Evolutionary conservation across 192 early-diverging fungal genomes (phyloP).

Genomic region (Cladochytrium replicatum): DNA sequence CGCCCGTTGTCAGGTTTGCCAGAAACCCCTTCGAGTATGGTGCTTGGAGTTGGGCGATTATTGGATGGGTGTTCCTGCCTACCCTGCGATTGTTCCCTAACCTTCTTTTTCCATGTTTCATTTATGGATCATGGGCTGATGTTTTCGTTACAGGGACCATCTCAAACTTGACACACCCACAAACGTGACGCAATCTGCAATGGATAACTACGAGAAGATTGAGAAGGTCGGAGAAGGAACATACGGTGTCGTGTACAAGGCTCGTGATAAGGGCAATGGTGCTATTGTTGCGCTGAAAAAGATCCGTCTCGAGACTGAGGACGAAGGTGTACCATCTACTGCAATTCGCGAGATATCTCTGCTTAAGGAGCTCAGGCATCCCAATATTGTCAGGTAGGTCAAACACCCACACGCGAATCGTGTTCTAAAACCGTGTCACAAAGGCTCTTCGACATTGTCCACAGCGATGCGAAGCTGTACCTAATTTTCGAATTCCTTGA

Average conservation of each 20-base stretch:
- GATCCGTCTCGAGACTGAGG: slow-evolving; percentile 69
- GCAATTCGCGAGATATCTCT: slow-evolving; percentile 97
- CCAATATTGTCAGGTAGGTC: slow-evolving; percentile 70
- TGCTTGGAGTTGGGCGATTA: too few species aligned
- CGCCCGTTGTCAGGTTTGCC: too few species aligned
- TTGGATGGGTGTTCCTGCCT: too few species aligned
- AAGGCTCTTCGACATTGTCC: slow-evolving; percentile 82
- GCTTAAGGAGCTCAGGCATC: slow-evolving; percentile 91
- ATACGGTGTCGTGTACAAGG: slow-evolving; percentile 81
- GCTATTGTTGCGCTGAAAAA: slow-evolving; percentile 94
- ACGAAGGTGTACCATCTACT: slow-evolving; percentile 77
- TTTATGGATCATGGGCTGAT: too few species aligned
- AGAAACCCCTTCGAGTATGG: too few species aligned
- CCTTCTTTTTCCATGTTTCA: too few species aligned
- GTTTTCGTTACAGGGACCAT: too few species aligned
- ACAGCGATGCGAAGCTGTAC: slow-evolving; percentile 81
- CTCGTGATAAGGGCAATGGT: slow-evolving; percentile 60
- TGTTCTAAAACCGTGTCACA: not conserved
- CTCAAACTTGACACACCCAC: too few species aligned
- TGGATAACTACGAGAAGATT: slow-evolving; percentile 52
- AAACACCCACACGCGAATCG: too few species aligned
- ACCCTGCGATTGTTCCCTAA: too few species aligned
- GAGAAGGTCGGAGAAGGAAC: slow-evolving; percentile 98
- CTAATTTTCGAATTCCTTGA: slow-evolving; percentile 96
- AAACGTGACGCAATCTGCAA: too few species aligned